Percentiles rank a stretch among this genome's conserved stretches.
phyloP scores from a whole-genome alignment of 1,284 basidiomycete genomes.

The Xanthoconium separans region DNA sequence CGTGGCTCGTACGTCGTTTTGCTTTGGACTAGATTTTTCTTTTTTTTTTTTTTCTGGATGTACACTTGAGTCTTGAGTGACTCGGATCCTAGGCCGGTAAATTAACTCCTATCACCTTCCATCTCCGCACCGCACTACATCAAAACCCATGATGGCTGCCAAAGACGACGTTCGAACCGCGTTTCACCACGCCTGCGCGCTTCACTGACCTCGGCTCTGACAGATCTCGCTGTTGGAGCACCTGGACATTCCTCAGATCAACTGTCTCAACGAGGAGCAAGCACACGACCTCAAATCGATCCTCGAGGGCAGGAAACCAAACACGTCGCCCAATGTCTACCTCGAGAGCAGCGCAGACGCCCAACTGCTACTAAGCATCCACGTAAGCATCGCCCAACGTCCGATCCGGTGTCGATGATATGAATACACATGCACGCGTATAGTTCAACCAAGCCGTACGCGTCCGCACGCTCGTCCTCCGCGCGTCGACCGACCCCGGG shows the following conservation, averaged over 20 bases:
- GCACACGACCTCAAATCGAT: conserved; percentile 63
- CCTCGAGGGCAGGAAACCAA: conserved; percentile 46
- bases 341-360: conserved; percentile 82
- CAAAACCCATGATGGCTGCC: conserved; percentile 21
- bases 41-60: too few relatives aligned
- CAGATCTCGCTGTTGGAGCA: conserved; percentile 60
- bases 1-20: conserved; percentile 7
- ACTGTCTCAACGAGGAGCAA: conserved; percentile 74
- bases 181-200: not conserved
- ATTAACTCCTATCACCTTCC: conserved; percentile 16
- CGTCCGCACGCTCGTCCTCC: conserved; percentile 68
- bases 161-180: conserved; percentile 30
- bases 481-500: conserved; percentile 44
- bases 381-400: conserved; percentile 41
- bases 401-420: too few relatives aligned
- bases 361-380: conserved; percentile 69
- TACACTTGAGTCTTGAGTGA: too few relatives aligned
- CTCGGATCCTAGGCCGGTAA: not conserved
- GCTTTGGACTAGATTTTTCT: not conserved
- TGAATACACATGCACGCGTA: too few relatives aligned
- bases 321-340: conserved; percentile 45
- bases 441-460: conserved; percentile 77
- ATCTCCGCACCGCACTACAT: conserved; percentile 2
- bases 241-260: conserved; percentile 61
- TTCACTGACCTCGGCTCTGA: conserved; percentile 8